Conservation (phyloP, 257 asterid species). For the Leptodermis oblonga region DNA sequence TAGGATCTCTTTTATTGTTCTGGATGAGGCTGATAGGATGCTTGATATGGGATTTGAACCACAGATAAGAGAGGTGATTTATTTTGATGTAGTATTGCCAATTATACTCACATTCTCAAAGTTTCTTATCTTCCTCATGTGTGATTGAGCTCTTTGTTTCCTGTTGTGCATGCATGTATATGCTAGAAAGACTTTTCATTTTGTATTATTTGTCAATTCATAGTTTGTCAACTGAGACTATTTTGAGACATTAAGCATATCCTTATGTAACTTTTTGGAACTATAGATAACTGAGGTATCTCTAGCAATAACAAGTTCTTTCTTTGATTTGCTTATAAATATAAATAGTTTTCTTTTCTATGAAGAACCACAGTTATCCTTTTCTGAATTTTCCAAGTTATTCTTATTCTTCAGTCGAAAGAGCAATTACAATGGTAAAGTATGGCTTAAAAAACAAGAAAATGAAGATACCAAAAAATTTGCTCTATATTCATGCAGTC, state of each 20-base stretch:
- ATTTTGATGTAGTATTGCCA: constrained; percentile 7
- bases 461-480: background rate
- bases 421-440: background rate
- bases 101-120: background rate
- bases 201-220: background rate
- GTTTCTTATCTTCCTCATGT: background rate
- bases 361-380: background rate
- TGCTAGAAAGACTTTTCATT: background rate
- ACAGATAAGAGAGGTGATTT: constrained; percentile 84
- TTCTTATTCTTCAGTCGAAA: background rate
- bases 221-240: background rate
- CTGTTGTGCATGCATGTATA: background rate
- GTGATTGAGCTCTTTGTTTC: background rate
- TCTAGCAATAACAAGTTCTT: background rate
- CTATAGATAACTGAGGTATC: background rate
- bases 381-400: background rate
- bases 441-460: background rate
- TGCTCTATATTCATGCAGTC: background rate
- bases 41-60: constrained; percentile 98
- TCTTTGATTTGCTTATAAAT: background rate
- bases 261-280: background rate
- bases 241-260: background rate
- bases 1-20: constrained; percentile 63
- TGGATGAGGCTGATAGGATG: constrained; percentile 96
- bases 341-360: background rate